Conservation (phyloP, 106 monocot species). For the Dioscorea dumetorum region DNA sequence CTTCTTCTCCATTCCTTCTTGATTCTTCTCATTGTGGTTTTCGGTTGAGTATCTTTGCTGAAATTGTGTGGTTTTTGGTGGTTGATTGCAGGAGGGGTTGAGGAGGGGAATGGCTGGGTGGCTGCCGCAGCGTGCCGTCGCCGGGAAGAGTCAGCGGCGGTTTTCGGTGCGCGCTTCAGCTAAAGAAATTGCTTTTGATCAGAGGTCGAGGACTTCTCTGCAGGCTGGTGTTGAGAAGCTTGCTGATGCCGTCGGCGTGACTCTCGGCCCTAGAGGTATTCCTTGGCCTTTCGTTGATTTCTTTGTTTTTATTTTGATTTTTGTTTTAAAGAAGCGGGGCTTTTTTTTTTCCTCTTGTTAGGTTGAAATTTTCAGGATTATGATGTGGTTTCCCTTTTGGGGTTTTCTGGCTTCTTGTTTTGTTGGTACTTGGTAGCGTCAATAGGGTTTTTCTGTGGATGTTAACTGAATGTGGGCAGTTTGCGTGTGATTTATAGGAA, state of each 20-base stretch:
- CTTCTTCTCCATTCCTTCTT: not conserved
- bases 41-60: not conserved
- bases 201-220: slow-evolving; percentile 59
- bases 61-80: not conserved
- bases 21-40: not conserved
- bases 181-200: slow-evolving; percentile 89
- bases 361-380: not conserved
- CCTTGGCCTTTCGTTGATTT: not conserved
- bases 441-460: not conserved
- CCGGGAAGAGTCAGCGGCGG: slow-evolving; percentile 7
- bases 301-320: not conserved
- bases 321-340: not conserved
- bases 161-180: slow-evolving; percentile 46
- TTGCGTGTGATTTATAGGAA: slow-evolving; percentile 29
- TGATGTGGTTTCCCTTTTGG: not conserved
- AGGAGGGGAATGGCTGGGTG: slow-evolving; percentile 17
- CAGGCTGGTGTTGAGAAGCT: slow-evolving; percentile 95
- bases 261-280: slow-evolving; percentile 91
- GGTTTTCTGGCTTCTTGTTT: not conserved
- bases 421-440: not conserved
- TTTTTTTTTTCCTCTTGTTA: not conserved
- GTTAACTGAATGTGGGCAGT: not conserved
- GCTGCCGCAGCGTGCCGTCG: no score
- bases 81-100: slow-evolving; percentile 10
- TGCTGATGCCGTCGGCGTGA: slow-evolving; percentile 89